Percentiles rank a stretch among this genome's conserved stretches.
phyloP scores from a whole-genome alignment of 1,139 yeast genomes.

The Kurtzmaniella natalensis region DNA sequence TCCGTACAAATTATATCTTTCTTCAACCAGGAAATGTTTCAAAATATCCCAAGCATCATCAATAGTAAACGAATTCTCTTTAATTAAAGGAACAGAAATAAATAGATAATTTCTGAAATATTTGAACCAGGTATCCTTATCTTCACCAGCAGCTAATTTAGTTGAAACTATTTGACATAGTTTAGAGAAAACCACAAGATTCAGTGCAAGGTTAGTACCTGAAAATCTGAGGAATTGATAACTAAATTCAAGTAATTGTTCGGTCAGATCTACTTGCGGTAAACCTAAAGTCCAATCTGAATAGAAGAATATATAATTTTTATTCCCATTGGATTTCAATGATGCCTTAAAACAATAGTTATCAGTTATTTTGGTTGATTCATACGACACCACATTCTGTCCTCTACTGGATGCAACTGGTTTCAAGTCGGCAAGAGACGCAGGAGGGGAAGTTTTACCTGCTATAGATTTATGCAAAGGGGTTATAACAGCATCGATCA shows the following conservation, averaged over 20 bases:
- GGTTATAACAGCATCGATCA: conserved; percentile 47
- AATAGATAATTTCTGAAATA: conserved; percentile 64
- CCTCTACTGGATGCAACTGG: conserved; percentile 27
- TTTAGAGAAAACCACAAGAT: conserved; percentile 48
- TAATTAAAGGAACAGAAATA: conserved; percentile 61
- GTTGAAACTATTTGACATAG: conserved; percentile 55
- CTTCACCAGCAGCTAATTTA: conserved; percentile 28
- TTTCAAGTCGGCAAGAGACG: conserved; percentile 9
- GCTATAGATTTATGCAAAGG: conserved; percentile 40
- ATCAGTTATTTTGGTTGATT: conserved; percentile 18
- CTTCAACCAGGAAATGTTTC: conserved; percentile 51
- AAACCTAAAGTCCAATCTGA: conserved; percentile 44
- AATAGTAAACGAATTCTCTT: conserved; percentile 58
- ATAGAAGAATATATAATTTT: conserved; percentile 46
- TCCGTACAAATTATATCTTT: conserved; percentile 77
- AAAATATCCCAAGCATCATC: conserved; percentile 59
- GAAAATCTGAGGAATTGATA: conserved; percentile 49
- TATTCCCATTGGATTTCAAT: conserved; percentile 23
- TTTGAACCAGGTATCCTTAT: conserved; percentile 50
- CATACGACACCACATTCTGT: conserved; percentile 27
- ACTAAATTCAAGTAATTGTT: conserved; percentile 44
- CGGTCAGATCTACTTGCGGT: conserved; percentile 32
- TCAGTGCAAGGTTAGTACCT: conserved; percentile 54
- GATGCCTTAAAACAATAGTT: conserved; percentile 31
- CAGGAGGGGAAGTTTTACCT: conserved; percentile 3